A percentile compares a stretch with the other conserved stretches of the same genome.
These are phyloP conservation scores for Eucalyptus tenuipes DNA, from an alignment of 345 rosid genomes.

Conservation along the genomic window DNA sequence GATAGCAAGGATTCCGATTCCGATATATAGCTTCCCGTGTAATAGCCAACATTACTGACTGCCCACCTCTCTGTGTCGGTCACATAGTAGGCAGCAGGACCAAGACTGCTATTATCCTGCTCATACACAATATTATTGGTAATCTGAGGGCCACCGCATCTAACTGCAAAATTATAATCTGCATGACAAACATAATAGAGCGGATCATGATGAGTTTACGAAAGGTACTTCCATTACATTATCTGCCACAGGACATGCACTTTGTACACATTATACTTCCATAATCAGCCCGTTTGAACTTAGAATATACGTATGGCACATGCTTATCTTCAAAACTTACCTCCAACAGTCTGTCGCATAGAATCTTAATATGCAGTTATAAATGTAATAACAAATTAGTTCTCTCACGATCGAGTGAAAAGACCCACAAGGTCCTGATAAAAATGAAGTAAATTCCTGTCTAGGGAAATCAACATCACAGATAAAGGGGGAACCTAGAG, in stretches of 20 bases:
- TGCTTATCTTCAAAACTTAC: not conserved
- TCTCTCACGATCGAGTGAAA: not conserved
- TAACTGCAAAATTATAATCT: constrained; percentile 49
- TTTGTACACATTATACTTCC: not conserved
- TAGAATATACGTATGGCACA: not conserved
- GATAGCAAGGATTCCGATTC: not conserved
- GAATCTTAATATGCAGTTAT: not conserved
- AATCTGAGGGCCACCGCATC: constrained; percentile 53
- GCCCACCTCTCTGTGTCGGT: constrained; percentile 27
- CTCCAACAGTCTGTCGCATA: not conserved
- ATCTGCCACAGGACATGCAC: not conserved
- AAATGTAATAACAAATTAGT: accelerated
- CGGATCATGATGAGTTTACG: not conserved
- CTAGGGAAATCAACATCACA: not conserved
- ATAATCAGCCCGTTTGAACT: not conserved
- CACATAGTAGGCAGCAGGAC: constrained; percentile 47
- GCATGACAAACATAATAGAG: not conserved
- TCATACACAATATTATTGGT: constrained; percentile 19
- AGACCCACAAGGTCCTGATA: not conserved
- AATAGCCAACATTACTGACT: constrained; percentile 28
- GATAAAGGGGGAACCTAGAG: not conserved
- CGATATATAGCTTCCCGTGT: no score
- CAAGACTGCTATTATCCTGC: constrained; percentile 29
- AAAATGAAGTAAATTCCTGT: not conserved
- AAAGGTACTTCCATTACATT: not conserved